Evolutionary conservation across 257 asterid genomes (phyloP), one percentile per base, ranked within the genome.

Genomic region (Ilex aquifolium): DNA sequence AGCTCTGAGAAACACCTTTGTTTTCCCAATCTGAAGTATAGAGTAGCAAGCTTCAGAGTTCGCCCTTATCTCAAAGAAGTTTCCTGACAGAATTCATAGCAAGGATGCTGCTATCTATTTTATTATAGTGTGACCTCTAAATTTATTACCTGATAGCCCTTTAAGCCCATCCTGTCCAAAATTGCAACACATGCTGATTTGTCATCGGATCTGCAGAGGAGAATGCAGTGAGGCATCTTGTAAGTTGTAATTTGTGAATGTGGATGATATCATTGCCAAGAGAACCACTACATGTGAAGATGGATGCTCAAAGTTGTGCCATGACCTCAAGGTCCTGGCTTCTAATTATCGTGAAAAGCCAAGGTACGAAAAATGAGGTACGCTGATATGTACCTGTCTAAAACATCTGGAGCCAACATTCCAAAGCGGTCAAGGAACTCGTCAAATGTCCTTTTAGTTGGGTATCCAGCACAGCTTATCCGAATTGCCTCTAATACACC

Each of bases 401-500:
- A 71, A 72, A 77, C 79, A 68, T 92, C 98, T 32, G 97, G 82
- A 64, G 87, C 91, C 51, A 92, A 79, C 85, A 83, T 82, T 60
- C 97, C 98, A 63, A 91, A 92, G 58, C 98, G 95, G 79, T 85
- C 91, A 62, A 92, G 80, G 79, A 92, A 92, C 82, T 92, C 98
- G 66, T 89, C 93, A 36, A 92, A 92, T 63, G 95, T 82, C 74
- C 96, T 64, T 79, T 87, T 89, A 5, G 97, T 92, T 62, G 98
- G 98, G 72, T 92, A 92, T 58, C 98, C 98, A 42, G 97, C 96
- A 61, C 98, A 89, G 53, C 97, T 92, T 62, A 92, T 92, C 76
- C 98, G 85, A 74, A 92, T 92, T 64, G 98, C 98, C 72, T 92
- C 98, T 64, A 92, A 53, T 36, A 92, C 97, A 77, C 98, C 98